Base-by-base conservation (phyloP, 179 eudicot genomes). In the Heliamphora pulchella region DNA sequence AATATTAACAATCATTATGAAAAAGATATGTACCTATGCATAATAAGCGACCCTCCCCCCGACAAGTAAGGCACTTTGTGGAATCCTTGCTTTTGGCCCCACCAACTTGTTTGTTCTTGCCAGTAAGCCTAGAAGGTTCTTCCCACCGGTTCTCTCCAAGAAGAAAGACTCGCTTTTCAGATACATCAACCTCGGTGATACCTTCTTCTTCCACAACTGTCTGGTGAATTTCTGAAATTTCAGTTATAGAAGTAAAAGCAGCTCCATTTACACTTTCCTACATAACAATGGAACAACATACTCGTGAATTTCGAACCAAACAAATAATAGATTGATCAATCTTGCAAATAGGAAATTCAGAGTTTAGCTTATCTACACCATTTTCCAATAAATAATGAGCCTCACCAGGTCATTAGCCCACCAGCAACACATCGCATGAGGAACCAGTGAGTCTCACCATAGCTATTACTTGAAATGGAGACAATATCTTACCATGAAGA, bases 121-220 rank as follows among this genome's bases (percentile, higher is more conserved):
- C 81, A 78, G 74, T 79, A 75, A 95, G 90, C 88, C 98, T 87
- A 15, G 98, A 92, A 53, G 99, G 88, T 22, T 96, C 98, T 87
- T 96, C 99, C 98, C 98, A 96, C 79, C 99, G 77, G 62, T 96
- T 96, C 87, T 96, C 99, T 72, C 99, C 99, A 59, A 96, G 93
- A 80, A 96, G 98, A 85, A 85, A 96, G 67, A 96, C 99, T 82
- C 94, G 82, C 48, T 83, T 77, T 50, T 83, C 78, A 55, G 89
- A 73, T 73, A 83, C 71, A 11, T 85, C 87, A 39, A 43, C 67
- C 80, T 84, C 82, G 66, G 83, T 41, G 46, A 71, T 80, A 20
- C 71, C 85, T 22, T 81, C 89, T 82, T 86, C 85, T 80, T 86
- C 83, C 59, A 80, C 85, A 69, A 84, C 78, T 69, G 81, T 83